Conservation (phyloP, 73 alveolate genomes). For the Stentor roeselii region DNA sequence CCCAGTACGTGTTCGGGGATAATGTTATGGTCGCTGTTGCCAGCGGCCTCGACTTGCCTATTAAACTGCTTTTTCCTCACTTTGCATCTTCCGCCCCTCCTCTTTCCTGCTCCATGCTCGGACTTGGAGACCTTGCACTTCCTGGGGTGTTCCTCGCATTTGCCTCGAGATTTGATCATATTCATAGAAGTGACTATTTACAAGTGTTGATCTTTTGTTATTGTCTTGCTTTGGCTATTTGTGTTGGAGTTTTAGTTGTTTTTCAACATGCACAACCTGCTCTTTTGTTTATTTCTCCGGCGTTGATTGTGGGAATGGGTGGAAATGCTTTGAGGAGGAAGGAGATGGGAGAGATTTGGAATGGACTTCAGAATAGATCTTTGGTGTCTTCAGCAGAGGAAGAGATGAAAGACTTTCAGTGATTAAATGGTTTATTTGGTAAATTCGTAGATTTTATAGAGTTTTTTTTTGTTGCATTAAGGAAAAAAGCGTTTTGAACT, state of each 20-base stretch:
- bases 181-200: conserved; percentile 19
- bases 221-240: conserved; percentile 27
- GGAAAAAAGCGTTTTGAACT: too few relatives aligned
- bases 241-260: conserved; percentile 32
- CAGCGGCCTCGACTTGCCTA: conserved; percentile 89
- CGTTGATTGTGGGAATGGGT: not conserved
- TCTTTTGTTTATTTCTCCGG: conserved; percentile 41
- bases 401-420: too few relatives aligned
- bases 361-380: too few relatives aligned
- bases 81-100: conserved; percentile 52
- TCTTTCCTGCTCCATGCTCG: conserved; percentile 69
- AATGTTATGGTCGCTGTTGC: conserved; percentile 97
- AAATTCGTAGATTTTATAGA: too few relatives aligned
- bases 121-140: conserved; percentile 93
- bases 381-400: too few relatives aligned
- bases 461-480: too few relatives aligned
- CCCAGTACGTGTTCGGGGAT: conserved; percentile 65
- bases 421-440: too few relatives aligned
- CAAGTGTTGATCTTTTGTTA: conserved; percentile 35
- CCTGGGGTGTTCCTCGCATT: conserved; percentile 94
- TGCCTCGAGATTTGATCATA: conserved; percentile 76
- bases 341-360: not conserved
- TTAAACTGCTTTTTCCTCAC: conserved; percentile 84
- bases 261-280: conserved; percentile 51
- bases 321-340: not conserved